Evolutionary conservation across 352 stramenopile species (phyloP).

Genomic region (Globisporangium viniferum): DNA sequence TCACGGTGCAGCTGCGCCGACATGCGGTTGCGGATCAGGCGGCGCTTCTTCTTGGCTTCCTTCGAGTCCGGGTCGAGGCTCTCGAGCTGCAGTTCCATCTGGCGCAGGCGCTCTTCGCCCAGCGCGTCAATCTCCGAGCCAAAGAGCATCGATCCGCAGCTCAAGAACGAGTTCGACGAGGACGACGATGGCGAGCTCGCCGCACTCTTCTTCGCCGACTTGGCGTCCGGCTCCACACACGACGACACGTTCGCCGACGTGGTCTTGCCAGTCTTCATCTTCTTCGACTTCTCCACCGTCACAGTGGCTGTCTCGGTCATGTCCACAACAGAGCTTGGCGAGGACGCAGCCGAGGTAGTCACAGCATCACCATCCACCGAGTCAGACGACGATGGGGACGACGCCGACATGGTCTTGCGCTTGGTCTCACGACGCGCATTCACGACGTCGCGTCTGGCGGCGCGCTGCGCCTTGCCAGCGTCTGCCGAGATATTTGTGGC

Average conservation of each 20-base stretch:
- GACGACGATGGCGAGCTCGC: constrained; percentile 18
- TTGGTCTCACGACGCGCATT: constrained; percentile 71
- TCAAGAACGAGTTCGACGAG: constrained; percentile 17
- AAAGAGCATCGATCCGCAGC: constrained; percentile 23
- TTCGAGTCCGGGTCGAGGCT: constrained; percentile 85
- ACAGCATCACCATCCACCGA: not conserved
- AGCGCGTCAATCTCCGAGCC: constrained; percentile 55
- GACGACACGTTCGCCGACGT: constrained; percentile 30
- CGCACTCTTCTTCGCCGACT: constrained; percentile 11
- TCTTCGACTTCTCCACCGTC: constrained; percentile 50
- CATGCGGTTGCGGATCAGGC: constrained; percentile 87
- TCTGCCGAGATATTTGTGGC: constrained; percentile 5
- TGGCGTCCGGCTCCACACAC: constrained; percentile 6
- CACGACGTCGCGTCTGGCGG: constrained; percentile 55
- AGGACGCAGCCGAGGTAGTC: constrained; percentile 2
- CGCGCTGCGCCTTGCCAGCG: constrained; percentile 61
- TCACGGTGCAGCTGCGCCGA: constrained; percentile 84
- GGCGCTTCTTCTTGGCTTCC: constrained; percentile 88
- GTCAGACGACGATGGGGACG: not conserved
- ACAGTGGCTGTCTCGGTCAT: constrained; percentile 17
- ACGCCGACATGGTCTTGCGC: constrained; percentile 52
- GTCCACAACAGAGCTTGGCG: not conserved
- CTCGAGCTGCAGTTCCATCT: constrained; percentile 83
- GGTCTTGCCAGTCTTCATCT: constrained; percentile 72
- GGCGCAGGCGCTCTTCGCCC: constrained; percentile 73